Percentiles rank a stretch among this genome's conserved stretches.
Evolutionary conservation across 2,329 filamentous ascomycete species (phyloP).

Genomic region (Berkeleyomyces rouxiae): DNA sequence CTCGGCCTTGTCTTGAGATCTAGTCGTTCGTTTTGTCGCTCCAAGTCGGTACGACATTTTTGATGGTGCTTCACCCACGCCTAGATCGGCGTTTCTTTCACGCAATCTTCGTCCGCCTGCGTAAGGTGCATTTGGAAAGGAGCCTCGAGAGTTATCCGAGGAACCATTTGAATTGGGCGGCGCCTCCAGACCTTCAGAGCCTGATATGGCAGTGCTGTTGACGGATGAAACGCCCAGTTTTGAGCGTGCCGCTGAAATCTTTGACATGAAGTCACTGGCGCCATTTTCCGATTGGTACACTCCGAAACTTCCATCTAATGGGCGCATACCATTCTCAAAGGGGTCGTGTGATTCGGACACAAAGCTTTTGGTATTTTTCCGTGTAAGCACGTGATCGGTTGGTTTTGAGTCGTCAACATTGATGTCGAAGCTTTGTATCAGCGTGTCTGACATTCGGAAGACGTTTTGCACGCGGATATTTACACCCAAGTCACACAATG

Average conservation of each 20-base stretch:
- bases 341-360: constrained; percentile 26
- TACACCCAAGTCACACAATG: constrained; percentile 73
- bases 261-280: constrained; percentile 34
- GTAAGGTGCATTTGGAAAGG: constrained; percentile 29
- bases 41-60: constrained; percentile 42
- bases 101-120: constrained; percentile 37
- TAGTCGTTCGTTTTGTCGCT: constrained; percentile 26
- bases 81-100: constrained; percentile 19
- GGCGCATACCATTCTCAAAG: constrained; percentile 25
- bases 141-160: constrained; percentile 3
- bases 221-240: constrained; percentile 19
- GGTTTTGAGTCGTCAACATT: constrained; percentile 12
- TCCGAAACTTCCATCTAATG: constrained; percentile 9
- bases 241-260: constrained; percentile 35
- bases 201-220: constrained; percentile 21
- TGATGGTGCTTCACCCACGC: constrained; percentile 27
- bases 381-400: constrained; percentile 8
- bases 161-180: constrained; percentile 23
- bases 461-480: constrained; percentile 70
- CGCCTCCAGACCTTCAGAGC: constrained; percentile 46
- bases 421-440: constrained; percentile 32
- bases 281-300: constrained; percentile 13
- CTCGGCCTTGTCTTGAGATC: constrained; percentile 23
- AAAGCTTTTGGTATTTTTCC: constrained; percentile 11
- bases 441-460: constrained; percentile 52